Evolutionary conservation across 192 early-diverging fungal species (phyloP), one percentile per base, ranked within the genome.

Genomic region (Dimargaris verticillata): DNA sequence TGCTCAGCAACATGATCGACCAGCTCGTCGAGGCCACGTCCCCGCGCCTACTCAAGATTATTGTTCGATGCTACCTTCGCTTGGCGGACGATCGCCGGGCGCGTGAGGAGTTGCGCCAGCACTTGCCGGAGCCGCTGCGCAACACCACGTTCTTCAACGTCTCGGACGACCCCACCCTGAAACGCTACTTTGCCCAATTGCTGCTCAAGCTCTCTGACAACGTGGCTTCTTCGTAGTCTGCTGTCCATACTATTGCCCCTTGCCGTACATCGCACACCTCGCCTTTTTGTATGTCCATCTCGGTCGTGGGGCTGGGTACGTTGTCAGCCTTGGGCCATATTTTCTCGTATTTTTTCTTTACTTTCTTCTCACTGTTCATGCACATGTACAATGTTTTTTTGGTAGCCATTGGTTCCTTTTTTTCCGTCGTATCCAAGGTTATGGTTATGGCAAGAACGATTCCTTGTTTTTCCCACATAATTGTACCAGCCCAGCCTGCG

Each of bases 21-120:
- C 91, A 95, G 68, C 78, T 98, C 50, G 86, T 91, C 5, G 86
- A 89, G 5, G 80, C 86, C 24, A 84, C 87, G 49, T 88, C 88
- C 3, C 80, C 90, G 20, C 76, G 93, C 25, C 69, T 96, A 55
- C 75, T 96, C 58, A 98, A 98, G 69, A 92, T 93, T 69, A 91
- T 96, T 44, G 81, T 93, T 61, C 78, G 92, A 41, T 96, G 93
- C 60, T 92, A 95, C 67, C 70, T 94, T 61, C 80, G 95, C 24
- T 76, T 98, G 64, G 87, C 88, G 0, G 95, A 98, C 63, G 93
- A 98, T 68, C 83, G 87, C 63, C 76, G 92, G 53, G 93, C 92
- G 0, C 80, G 88, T 41, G 90, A 93, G 65, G 89, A 92, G 28
- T 74, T 98, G 64, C 81, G 90, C 24, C 90, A 95, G 64, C 88